Conservation (phyloP, 352 stramenopile genomes). For the Stramenopiles sp. region DNA sequence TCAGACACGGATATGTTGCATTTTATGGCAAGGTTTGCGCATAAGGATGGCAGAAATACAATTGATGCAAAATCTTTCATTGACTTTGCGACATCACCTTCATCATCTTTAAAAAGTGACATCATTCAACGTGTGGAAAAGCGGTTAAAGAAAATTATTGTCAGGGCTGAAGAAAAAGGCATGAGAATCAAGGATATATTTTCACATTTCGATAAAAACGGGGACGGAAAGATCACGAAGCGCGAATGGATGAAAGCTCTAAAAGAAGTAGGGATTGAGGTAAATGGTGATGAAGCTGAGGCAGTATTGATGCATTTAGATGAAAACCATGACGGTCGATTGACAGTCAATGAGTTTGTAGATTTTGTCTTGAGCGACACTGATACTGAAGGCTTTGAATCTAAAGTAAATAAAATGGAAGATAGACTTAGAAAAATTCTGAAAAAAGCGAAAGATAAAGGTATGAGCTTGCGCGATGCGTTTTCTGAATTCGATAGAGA, state of each 20-base stretch:
- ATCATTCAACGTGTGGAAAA: constrained; percentile 24
- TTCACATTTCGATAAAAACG: constrained; percentile 59
- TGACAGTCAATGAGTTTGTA: constrained; percentile 4
- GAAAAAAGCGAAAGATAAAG: constrained; percentile 21
- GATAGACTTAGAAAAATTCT: constrained; percentile 16
- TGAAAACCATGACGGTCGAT: background rate
- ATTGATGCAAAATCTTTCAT: constrained; percentile 12
- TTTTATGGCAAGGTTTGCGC: constrained; percentile 23
- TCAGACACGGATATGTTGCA: constrained; percentile 18
- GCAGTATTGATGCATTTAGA: background rate
- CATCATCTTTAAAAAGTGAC: constrained; percentile 28
- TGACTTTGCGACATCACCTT: constrained; percentile 19
- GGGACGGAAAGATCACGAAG: constrained; percentile 35
- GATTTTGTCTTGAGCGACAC: background rate
- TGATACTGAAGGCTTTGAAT: background rate
- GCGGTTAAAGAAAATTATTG: constrained; percentile 30
- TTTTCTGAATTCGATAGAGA: constrained; percentile 33
- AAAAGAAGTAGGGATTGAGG: constrained; percentile 26
- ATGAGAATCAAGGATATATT: constrained; percentile 41
- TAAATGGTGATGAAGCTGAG: background rate
- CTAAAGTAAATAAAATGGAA: constrained; percentile 6
- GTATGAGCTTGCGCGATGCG: constrained; percentile 21
- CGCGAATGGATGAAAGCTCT: constrained; percentile 26
- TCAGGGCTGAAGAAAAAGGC: constrained; percentile 30
- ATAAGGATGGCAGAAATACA: constrained; percentile 11